These are phyloP conservation scores for Sporobolomyces pararoseus DNA, from an alignment of 768 basidiomycete genomes.

Conservation along the genomic window DNA sequence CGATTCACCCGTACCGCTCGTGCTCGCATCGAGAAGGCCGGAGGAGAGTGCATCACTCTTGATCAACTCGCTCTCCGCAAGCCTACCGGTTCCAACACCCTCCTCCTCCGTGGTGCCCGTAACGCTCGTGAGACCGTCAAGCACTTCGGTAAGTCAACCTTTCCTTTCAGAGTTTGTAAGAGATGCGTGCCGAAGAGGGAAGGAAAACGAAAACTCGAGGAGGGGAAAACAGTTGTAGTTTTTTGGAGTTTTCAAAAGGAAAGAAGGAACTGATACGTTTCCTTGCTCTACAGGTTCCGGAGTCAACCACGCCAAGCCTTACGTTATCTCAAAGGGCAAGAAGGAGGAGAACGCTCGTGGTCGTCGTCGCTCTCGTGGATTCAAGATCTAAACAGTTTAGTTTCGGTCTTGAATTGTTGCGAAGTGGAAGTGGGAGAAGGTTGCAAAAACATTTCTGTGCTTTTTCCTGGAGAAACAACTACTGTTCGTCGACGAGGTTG, in stretches of 20 bases:
- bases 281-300: constrained; percentile 16
- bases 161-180: too few relatives aligned
- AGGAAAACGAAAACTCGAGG: too few relatives aligned
- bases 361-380: constrained; percentile 95
- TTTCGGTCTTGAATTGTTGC: background rate
- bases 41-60: constrained; percentile 89
- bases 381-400: constrained; percentile 64
- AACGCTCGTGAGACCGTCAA: constrained; percentile 90
- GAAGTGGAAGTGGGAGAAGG: background rate
- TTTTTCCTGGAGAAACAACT: background rate
- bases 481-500: too few relatives aligned
- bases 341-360: constrained; percentile 60
- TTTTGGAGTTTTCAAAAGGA: too few relatives aligned
- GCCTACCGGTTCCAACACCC: constrained; percentile 91
- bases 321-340: constrained; percentile 91
- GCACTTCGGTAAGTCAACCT: constrained; percentile 78
- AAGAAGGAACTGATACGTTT: background rate
- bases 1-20: constrained; percentile 88
- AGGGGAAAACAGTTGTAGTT: too few relatives aligned
- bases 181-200: background rate
- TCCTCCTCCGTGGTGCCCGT: constrained; percentile 86
- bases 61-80: constrained; percentile 94
- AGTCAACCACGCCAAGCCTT: constrained; percentile 63
- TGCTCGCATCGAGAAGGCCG: constrained; percentile 91
- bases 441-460: constrained; percentile 6